A percentile compares a stretch with the other conserved stretches of the same genome.
Evolutionary conservation across 1,139 yeast genomes (phyloP).

Genomic region (Kluyveromyces sp.): DNA sequence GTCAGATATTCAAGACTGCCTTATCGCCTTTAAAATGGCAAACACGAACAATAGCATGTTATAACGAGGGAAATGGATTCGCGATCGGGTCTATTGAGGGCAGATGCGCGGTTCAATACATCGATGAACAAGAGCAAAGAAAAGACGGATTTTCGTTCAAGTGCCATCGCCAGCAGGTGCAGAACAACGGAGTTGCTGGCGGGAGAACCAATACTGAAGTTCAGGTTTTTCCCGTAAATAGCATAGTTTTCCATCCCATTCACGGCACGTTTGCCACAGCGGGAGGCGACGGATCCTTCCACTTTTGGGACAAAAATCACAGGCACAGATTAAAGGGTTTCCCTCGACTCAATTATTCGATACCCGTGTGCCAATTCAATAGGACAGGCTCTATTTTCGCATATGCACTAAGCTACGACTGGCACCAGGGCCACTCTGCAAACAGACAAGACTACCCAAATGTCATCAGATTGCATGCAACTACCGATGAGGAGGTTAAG

Average conservation of each 20-base stretch:
- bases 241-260: constrained; percentile 79
- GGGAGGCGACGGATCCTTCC: constrained; percentile 90
- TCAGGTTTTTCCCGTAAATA: constrained; percentile 71
- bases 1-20: constrained; percentile 64
- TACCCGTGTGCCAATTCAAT: constrained; percentile 76
- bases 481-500: constrained; percentile 79
- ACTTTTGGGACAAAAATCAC: constrained; percentile 95
- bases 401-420: constrained; percentile 88
- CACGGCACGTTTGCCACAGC: constrained; percentile 92
- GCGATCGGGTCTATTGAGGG: constrained; percentile 95
- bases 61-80: constrained; percentile 84
- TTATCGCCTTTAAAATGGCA: constrained; percentile 89
- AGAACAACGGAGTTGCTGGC: constrained; percentile 31
- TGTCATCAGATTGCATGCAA: constrained; percentile 73
- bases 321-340: constrained; percentile 80
- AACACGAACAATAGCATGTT: constrained; percentile 76
- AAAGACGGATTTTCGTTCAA: constrained; percentile 80
- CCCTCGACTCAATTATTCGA: constrained; percentile 64
- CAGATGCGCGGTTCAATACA: constrained; percentile 91
- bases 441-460: constrained; percentile 73
- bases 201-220: constrained; percentile 34
- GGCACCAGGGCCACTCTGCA: constrained; percentile 84
- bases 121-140: constrained; percentile 73
- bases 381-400: constrained; percentile 81
- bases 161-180: constrained; percentile 65